Evolutionary conservation across 345 rosid genomes (phyloP), one percentile per base, ranked within the genome.

Genomic region (Arabis alpina): DNA sequence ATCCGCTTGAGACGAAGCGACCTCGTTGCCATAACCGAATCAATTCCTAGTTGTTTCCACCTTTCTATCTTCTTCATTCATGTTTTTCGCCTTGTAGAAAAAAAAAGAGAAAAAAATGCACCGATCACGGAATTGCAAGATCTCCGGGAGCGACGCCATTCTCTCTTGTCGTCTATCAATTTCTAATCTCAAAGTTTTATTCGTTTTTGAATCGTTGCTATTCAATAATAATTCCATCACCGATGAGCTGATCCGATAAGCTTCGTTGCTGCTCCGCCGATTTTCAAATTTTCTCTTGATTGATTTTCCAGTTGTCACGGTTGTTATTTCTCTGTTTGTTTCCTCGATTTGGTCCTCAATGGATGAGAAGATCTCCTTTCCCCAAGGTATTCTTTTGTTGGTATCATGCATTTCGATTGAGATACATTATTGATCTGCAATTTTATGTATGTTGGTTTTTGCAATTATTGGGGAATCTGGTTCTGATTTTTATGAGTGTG

Each of bases 201-300:
- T 75, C 47, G 74, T 75, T 69, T 69, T 68, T 41, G 79, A 75
- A 75, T 75, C 74, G 14, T 75, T 36, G 64, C 45, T 65, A 13
- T 68, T 68, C 47, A 75, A 54, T 68, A 75, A 68, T 68, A 75
- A 68, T 53, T 45, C 52, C 34, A 68, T 67, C 54, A 37, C 28
- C 37, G 74, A 88, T 84, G 83, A 84, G 78, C 81, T 81, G 78
- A 60, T 80, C 72, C 43, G 68, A 74, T 79, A 73, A 85, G 79
- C 83, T 78, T 32, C 75, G 71, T 54, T 86, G 83, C 66, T 80
- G 84, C 73, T 82, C 85, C 68, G 82, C 85, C 74, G 86, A 86
- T 85, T 88, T 66, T 82, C 80, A 62, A 85, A 84, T 59, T 89
- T 84, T 66, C 73, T 65, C 76, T 50, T 56, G 82, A 75, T 73